Base-by-base conservation (phyloP, 192 early-diverging fungal species). In the Coemansia aciculifera region DNA sequence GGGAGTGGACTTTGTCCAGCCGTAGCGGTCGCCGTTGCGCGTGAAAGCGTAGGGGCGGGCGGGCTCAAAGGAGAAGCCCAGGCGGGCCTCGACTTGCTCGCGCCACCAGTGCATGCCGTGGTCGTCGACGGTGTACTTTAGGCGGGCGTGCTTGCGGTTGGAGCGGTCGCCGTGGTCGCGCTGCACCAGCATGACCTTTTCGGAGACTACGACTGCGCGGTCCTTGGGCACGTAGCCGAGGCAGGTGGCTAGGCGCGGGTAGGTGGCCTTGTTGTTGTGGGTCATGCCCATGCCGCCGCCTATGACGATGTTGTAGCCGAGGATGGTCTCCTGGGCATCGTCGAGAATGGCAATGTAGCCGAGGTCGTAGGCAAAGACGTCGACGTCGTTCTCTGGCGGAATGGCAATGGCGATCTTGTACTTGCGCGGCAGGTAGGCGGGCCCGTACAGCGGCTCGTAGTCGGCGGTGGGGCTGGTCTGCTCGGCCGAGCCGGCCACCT, bases 231-330 rank as follows among this genome's bases (percentile, higher is more conserved):
- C 83, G 83, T 91, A 98, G 59, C 93, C 93, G 37, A 98, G 79
- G 19, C 90, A 64, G 32, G 90, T 75, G 12, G 88, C 95, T 44
- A 94, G 86, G 37, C 90, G 88, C 46, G 96, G 96, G 73, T 95
- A 98, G 8, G 96, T 98, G 87, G 94, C 95, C 72, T 94, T 94
- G 91, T 97, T 98, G 69, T 92, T 92, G 87, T 98, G 96, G 31
- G 96, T 97, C 90, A 93, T 93, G 76, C 96, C 96, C 96, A 98
- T 96, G 54, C 96, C 96, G 72, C 96, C 96, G 69, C 96, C 96
- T 57, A 98, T 91, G 43, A 91, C 89, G 38, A 96, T 90, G 77
- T 96, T 98, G 87, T 91, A 98, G 62, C 96, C 96, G 56, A 94
- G 77, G 56, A 98, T 85, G 57, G 77, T 66, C 63, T 87, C 85